These are phyloP conservation scores for Chytridium lagenaria DNA, from an alignment of 371 early-diverging fungal species.

Conservation along the genomic window DNA sequence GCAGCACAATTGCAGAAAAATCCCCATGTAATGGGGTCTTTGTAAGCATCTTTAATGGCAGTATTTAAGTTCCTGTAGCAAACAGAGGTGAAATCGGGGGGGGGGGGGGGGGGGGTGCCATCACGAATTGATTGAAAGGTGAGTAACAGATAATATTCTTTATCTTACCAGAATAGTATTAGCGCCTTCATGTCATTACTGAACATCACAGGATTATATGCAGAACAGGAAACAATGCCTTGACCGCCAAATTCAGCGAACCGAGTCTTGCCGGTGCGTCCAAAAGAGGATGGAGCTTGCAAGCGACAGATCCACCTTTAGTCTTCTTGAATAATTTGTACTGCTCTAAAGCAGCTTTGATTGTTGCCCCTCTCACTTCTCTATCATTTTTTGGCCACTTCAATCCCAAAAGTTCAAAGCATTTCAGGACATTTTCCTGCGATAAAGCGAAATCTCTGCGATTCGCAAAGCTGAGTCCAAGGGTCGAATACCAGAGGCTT, in stretches of 20 bases:
- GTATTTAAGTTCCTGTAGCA: conserved; percentile 8
- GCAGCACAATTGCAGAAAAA: background rate
- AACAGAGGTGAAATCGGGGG: too few species aligned
- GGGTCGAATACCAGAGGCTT: background rate
- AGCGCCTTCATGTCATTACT: background rate
- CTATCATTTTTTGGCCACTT: conserved; percentile 5
- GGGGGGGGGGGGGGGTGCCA: too few species aligned
- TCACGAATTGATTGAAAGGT: too few species aligned
- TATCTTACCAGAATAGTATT: conserved; percentile 15
- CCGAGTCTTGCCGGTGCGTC: background rate
- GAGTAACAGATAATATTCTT: too few species aligned
- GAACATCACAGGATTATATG: conserved; percentile 10
- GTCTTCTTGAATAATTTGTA: conserved; percentile 7
- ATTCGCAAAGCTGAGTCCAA: background rate
- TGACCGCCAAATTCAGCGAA: background rate
- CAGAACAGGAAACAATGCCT: conserved; percentile 4
- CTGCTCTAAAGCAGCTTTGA: background rate
- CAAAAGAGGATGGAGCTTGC: conserved; percentile 1
- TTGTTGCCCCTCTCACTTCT: background rate
- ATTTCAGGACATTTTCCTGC: background rate
- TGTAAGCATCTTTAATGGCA: conserved; percentile 6
- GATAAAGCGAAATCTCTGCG: background rate
- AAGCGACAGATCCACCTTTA: conserved; percentile 2
- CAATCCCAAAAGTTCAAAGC: background rate
- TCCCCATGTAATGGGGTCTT: conserved; percentile 3